Conservation (phyloP, 164 flowering plant genomes). For the Macadamia tetraphylla region DNA sequence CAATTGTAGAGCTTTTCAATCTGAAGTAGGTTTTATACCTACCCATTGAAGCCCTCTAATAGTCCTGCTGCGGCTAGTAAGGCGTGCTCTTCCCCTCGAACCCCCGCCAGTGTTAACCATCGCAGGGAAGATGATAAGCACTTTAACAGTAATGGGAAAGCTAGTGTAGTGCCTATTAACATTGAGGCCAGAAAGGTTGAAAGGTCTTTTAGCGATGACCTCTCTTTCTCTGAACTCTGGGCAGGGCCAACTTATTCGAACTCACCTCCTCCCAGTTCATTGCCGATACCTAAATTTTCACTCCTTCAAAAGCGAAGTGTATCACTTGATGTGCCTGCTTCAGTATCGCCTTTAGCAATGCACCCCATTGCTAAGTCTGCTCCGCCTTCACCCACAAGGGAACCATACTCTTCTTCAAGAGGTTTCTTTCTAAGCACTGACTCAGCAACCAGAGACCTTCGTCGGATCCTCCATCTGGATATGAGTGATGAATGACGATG, state of each 20-base stretch:
- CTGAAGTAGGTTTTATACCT: conserved; percentile 53
- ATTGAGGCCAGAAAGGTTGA: conserved; percentile 11
- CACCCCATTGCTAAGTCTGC: conserved; percentile 67
- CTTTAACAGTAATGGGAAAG: conserved; percentile 12
- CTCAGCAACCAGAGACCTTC: conserved; percentile 75
- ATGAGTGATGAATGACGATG: conserved; percentile 38
- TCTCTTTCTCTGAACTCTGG: conserved; percentile 49
- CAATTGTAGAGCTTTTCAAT: conserved; percentile 56
- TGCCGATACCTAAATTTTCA: conserved; percentile 88
- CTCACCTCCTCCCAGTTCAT: conserved; percentile 94
- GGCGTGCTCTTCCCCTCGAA: conserved; percentile 20
- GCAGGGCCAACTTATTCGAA: conserved; percentile 80
- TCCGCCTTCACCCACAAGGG: conserved; percentile 80
- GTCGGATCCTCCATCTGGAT: conserved; percentile 91
- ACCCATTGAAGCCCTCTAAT: conserved; percentile 32
- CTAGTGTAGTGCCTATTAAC: conserved; percentile 34
- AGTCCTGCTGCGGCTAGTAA: conserved; percentile 22
- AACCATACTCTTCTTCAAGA: conserved; percentile 16
- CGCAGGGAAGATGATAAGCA: conserved; percentile 9
- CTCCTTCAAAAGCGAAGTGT: conserved; percentile 55
- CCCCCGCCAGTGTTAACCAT: conserved; percentile 19
- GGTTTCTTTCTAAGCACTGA: conserved; percentile 40
- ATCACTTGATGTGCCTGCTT: conserved; percentile 57
- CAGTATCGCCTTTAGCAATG: conserved; percentile 29
- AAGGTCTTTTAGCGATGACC: conserved; percentile 21